Percentiles rank a stretch among this genome's conserved stretches.
These are phyloP conservation scores for Pseudogymnoascus sp. DNA, from an alignment of 2,329 filamentous ascomycete species.

Conservation along the genomic window DNA sequence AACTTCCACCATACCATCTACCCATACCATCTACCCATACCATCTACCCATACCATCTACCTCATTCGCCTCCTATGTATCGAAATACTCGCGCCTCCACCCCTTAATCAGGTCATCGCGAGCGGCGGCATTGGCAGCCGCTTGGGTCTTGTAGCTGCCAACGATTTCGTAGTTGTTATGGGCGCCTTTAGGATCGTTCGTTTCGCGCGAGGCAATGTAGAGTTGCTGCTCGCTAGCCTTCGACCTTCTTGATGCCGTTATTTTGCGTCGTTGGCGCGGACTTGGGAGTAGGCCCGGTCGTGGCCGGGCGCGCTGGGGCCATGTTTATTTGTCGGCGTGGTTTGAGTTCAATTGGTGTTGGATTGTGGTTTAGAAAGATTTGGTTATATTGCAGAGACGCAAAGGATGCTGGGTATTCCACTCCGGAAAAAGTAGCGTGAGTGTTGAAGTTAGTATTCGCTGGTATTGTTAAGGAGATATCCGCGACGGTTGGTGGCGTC, in stretches of 20 bases:
- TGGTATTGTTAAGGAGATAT: not conserved
- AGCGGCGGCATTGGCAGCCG: not conserved
- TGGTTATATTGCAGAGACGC: not conserved
- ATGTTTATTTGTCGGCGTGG: not conserved
- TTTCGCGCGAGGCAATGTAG: not conserved
- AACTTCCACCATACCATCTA: not conserved
- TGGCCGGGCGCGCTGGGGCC: not conserved
- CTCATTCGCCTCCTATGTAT: not conserved
- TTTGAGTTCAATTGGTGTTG: not conserved
- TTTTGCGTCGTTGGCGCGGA: not conserved
- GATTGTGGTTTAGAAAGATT: conserved; percentile 26
- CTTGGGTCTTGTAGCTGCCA: not conserved
- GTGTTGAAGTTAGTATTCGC: not conserved
- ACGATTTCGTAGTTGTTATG: not conserved
- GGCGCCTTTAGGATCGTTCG: not conserved
- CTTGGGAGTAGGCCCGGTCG: not conserved
- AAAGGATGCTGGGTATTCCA: not conserved
- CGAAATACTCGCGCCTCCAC: not conserved
- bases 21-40: no score
- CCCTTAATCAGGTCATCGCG: not conserved
- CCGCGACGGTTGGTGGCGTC: not conserved
- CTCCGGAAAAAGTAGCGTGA: not conserved
- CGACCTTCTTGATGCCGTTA: not conserved
- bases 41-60: not conserved
- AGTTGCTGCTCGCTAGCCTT: not conserved